Evolutionary conservation across 169 alveolate genomes (phyloP).

Genomic region (Plasmodium ovale): DNA sequence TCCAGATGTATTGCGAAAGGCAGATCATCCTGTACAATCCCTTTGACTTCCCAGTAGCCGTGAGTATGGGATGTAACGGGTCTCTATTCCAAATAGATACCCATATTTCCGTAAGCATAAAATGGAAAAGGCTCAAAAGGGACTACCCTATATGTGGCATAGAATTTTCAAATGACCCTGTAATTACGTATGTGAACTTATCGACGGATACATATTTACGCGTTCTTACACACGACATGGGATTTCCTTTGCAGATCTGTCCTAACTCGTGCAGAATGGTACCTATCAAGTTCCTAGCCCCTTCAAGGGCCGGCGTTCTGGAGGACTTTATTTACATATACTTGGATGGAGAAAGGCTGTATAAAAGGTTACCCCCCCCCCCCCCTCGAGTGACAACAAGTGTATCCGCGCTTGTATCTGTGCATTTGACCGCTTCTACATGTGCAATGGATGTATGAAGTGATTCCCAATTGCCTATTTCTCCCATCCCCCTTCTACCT

Average conservation of each 20-base stretch:
- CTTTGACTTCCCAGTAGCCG: conserved; percentile 5
- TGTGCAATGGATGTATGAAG: neutral
- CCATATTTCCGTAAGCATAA: conserved; percentile 8
- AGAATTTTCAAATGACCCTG: no score
- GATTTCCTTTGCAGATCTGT: conserved; percentile 14
- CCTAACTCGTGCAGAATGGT: conserved; percentile 33
- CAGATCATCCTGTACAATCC: conserved; percentile 43
- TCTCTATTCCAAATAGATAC: neutral
- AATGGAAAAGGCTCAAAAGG: no score
- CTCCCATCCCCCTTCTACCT: neutral
- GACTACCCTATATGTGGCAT: no score
- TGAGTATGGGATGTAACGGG: conserved; percentile 6
- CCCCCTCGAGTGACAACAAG: neutral
- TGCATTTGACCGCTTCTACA: neutral
- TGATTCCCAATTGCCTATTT: neutral
- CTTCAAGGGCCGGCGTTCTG: neutral
- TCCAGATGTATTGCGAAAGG: conserved; percentile 27
- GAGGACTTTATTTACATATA: conserved; percentile 28
- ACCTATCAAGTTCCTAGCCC: conserved; percentile 35
- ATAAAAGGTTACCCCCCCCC: conserved; percentile 32
- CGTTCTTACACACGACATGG: no score
- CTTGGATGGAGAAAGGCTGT: conserved; percentile 33
- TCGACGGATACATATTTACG: no score
- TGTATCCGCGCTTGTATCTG: neutral
- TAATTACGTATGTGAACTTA: neutral